A percentile compares a stretch with the other conserved stretches of the same genome.
These are phyloP conservation scores for Lasiodiplodia citricola DNA, from an alignment of 2,329 filamentous ascomycete species.

Conservation along the genomic window DNA sequence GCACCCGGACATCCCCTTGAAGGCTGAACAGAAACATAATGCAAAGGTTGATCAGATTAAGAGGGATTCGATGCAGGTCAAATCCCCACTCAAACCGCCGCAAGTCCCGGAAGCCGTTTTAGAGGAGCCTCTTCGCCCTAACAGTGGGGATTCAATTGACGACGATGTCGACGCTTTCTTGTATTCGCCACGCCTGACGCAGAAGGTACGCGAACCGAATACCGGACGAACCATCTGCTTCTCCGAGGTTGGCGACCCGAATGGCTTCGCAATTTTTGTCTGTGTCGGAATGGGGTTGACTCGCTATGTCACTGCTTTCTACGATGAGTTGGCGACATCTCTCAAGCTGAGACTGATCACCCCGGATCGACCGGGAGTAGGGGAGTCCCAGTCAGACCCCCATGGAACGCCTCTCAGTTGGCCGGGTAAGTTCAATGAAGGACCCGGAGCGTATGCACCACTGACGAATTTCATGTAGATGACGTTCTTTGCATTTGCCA, in stretches of 20 bases:
- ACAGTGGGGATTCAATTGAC: constrained; percentile 85
- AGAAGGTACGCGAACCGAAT: constrained; percentile 84
- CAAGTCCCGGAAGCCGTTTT: constrained; percentile 53
- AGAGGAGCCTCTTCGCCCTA: constrained; percentile 68
- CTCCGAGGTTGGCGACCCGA: constrained; percentile 91
- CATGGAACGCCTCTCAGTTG: constrained; percentile 90
- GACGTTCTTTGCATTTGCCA: constrained; percentile 96
- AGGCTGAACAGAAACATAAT: constrained; percentile 44
- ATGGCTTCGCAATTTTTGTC: constrained; percentile 91
- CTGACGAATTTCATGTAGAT: constrained; percentile 49
- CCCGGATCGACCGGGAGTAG: constrained; percentile 90
- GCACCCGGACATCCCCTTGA: constrained; percentile 47
- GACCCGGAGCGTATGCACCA: constrained; percentile 41
- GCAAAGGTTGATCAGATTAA: constrained; percentile 23
- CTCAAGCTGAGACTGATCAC: constrained; percentile 90
- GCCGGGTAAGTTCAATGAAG: constrained; percentile 69
- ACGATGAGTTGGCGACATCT: constrained; percentile 90
- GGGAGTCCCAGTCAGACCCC: constrained; percentile 84
- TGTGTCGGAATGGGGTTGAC: constrained; percentile 98
- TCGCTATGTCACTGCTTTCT: constrained; percentile 94
- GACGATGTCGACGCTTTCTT: constrained; percentile 86
- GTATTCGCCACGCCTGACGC: constrained; percentile 80
- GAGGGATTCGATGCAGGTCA: constrained; percentile 29
- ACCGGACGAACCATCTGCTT: constrained; percentile 91
- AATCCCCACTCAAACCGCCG: constrained; percentile 42